Evolutionary conservation across 495 filamentous ascomycete species (phyloP).

Genomic region (Penicillium diatomitis): DNA sequence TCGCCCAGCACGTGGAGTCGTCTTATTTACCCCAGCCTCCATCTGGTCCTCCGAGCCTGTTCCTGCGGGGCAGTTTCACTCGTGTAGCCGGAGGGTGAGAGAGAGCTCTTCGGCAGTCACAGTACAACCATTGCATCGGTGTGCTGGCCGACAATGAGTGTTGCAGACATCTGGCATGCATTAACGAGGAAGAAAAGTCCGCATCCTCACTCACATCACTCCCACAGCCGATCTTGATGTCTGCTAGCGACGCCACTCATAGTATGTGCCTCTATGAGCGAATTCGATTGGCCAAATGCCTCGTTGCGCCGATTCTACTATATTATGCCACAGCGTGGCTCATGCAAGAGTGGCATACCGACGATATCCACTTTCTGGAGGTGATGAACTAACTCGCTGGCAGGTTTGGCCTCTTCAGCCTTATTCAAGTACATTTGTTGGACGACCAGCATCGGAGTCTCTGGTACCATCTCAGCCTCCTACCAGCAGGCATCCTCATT

Average conservation of each 20-base stretch:
- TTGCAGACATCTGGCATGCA: neutral
- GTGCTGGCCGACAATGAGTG: neutral
- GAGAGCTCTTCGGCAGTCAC: neutral
- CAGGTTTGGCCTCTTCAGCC: neutral
- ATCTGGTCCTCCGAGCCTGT: neutral
- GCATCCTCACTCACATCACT: neutral
- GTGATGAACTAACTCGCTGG: neutral
- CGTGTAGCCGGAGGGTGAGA: neutral
- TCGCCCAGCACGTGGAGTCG: no score
- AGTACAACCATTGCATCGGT: neutral
- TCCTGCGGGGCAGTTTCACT: neutral
- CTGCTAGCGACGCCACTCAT: neutral
- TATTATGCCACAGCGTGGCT: neutral
- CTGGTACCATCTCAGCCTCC: neutral
- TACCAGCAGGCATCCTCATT: neutral
- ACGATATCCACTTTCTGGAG: neutral
- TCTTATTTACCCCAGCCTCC: no score
- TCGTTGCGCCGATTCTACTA: neutral
- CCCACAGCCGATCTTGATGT: neutral
- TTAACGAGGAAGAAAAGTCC: neutral
- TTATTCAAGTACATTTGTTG: neutral
- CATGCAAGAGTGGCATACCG: neutral
- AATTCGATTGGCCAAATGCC: neutral
- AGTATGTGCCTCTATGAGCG: neutral
- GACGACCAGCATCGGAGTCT: neutral